Evolutionary conservation across 257 asterid species (phyloP).

Genomic region (Fraxinus anomala): DNA sequence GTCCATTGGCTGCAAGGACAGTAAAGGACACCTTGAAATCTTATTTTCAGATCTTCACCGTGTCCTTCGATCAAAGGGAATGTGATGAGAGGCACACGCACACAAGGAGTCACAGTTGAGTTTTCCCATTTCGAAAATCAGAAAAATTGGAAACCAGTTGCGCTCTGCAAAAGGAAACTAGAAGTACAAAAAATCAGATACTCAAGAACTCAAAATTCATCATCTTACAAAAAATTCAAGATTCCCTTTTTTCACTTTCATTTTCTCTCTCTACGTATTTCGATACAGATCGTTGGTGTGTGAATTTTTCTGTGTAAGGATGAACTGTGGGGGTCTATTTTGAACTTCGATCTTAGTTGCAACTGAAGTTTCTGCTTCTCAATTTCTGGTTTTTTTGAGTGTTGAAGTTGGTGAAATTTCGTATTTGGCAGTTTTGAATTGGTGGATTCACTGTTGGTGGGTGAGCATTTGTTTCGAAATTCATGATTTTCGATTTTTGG

Average conservation of each 20-base stretch:
- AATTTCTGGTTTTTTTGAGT: slow-evolving; percentile 7
- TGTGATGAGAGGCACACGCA: slow-evolving; percentile 27
- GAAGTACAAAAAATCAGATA: slow-evolving; percentile 22
- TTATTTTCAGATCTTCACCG: slow-evolving; percentile 31
- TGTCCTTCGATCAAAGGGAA: slow-evolving; percentile 1
- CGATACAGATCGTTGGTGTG: slow-evolving; percentile 33
- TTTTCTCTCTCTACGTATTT: slow-evolving; percentile 8
- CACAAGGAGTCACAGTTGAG: slow-evolving; percentile 20
- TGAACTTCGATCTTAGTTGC: slow-evolving; percentile 36
- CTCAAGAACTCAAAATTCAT: slow-evolving; percentile 28
- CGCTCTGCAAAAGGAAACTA: slow-evolving; percentile 28
- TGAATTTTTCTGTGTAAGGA: slow-evolving; percentile 7
- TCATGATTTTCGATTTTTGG: slow-evolving; percentile 32
- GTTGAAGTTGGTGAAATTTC: slow-evolving; percentile 4
- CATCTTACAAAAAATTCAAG: slow-evolving; percentile 20
- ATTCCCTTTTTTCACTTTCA: slow-evolving; percentile 21
- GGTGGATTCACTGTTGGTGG: slow-evolving; percentile 4
- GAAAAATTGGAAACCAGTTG: slow-evolving; percentile 20
- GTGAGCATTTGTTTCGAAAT: slow-evolving; percentile 20
- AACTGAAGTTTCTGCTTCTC: slow-evolving; percentile 27
- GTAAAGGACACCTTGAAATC: not conserved
- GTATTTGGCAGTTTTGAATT: not conserved
- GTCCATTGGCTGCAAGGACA: slow-evolving; percentile 22
- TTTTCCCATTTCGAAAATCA: slow-evolving; percentile 23
- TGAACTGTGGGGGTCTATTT: slow-evolving; percentile 18